Conservation (phyloP, 192 early-diverging fungal species). For the Entomortierella beljakovae region DNA sequence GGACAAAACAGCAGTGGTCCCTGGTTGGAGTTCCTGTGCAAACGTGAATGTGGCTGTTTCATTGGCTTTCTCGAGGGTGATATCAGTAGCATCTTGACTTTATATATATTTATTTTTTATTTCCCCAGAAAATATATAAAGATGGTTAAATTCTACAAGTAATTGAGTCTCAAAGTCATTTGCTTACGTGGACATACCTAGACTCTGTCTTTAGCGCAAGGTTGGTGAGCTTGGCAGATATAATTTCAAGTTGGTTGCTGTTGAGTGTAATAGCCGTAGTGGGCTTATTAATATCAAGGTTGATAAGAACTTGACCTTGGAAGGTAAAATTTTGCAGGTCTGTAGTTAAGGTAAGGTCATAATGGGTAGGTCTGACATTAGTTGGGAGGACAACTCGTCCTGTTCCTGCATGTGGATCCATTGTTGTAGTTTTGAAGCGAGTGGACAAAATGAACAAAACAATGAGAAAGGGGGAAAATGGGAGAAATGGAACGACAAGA, state of each 20-base stretch:
- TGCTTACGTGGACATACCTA: slow-evolving; percentile 51
- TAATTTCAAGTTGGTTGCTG: slow-evolving; percentile 73
- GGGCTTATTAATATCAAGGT: slow-evolving; percentile 70
- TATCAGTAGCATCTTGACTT: slow-evolving; percentile 57
- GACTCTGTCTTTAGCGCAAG: slow-evolving; percentile 64
- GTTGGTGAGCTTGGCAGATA: slow-evolving; percentile 60
- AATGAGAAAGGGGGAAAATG: not conserved
- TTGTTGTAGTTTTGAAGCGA: not conserved
- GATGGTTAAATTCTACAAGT: too few species aligned
- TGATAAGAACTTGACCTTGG: slow-evolving; percentile 65
- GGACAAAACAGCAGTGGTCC: slow-evolving; percentile 62
- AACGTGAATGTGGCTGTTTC: slow-evolving; percentile 69
- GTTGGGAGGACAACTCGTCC: slow-evolving; percentile 84
- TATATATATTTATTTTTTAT: too few species aligned
- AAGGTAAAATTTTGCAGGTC: slow-evolving; percentile 86
- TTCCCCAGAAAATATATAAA: too few species aligned
- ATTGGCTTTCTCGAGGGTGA: slow-evolving; percentile 57
- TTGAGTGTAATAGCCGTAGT: slow-evolving; percentile 77
- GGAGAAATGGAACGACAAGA: too few species aligned
- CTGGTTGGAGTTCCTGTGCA: slow-evolving; percentile 63
- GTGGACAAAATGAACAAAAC: not conserved
- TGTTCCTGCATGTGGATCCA: slow-evolving; percentile 54
- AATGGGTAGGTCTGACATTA: slow-evolving; percentile 86
- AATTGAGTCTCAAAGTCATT: too few species aligned
- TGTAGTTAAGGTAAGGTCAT: slow-evolving; percentile 83